Evolutionary conservation across 768 basidiomycete species (phyloP).

Genomic region (Xerocomus spinulosus): DNA sequence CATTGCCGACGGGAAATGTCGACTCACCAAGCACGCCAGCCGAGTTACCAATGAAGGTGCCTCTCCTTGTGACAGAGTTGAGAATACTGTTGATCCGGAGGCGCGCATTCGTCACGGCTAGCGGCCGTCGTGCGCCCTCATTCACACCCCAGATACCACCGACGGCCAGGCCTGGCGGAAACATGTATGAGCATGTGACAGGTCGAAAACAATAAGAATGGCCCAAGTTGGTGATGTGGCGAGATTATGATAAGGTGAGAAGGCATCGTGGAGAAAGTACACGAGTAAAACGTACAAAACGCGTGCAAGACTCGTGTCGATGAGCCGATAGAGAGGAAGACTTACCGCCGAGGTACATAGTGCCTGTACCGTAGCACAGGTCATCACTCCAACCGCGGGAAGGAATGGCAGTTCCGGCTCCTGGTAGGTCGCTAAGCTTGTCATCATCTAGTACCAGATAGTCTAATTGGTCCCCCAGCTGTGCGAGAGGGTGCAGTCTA

Average conservation of each 20-base stretch:
- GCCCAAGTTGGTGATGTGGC: slow-evolving; percentile 51
- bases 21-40: slow-evolving; percentile 93
- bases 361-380: slow-evolving; percentile 97
- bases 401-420: slow-evolving; percentile 86
- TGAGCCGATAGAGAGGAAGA: slow-evolving; percentile 57
- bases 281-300: slow-evolving; percentile 45
- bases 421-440: slow-evolving; percentile 87
- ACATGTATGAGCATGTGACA: slow-evolving; percentile 72
- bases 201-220: slow-evolving; percentile 72
- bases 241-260: slow-evolving; percentile 68
- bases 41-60: slow-evolving; percentile 97
- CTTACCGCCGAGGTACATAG: slow-evolving; percentile 96
- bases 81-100: slow-evolving; percentile 95
- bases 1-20: slow-evolving; percentile 29
- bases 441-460: slow-evolving; percentile 96
- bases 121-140: slow-evolving; percentile 84
- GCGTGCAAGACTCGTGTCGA: slow-evolving; percentile 41
- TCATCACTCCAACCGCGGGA: slow-evolving; percentile 99
- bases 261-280: slow-evolving; percentile 43
- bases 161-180: slow-evolving; percentile 80
- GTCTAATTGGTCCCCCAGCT: slow-evolving; percentile 89
- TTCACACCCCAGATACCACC: slow-evolving; percentile 96
- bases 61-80: slow-evolving; percentile 94
- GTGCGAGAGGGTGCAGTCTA: slow-evolving; percentile 90
- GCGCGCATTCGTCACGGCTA: slow-evolving; percentile 80